Evolutionary conservation across 441 rosid genomes (phyloP), one percentile per base, ranked within the genome.

Genomic region (Omphalea diandra): DNA sequence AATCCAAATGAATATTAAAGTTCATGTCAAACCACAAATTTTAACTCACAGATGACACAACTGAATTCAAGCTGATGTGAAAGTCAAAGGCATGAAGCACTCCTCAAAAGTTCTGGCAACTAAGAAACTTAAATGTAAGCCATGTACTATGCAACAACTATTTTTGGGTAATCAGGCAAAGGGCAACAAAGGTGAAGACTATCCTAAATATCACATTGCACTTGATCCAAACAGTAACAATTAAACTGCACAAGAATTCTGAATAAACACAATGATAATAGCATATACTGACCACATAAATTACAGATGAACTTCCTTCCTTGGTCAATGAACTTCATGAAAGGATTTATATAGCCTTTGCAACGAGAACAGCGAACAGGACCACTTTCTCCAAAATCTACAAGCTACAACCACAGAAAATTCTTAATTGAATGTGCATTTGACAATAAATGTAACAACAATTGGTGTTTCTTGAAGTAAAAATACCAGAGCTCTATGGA

Each of bases 351-450:
- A 69, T 90, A 90, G 67, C 90, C 96, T 81, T 88, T 90, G 83
- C 96, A 90, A 70, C 96, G 96, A 73, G 96, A 86, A 74, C 96
- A 90, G 63, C 96, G 87, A 57, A 90, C 87, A 24, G 96, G 96
- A 72, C 96, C 96, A 70, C 82, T 74, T 73, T 93, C 97, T 61
- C 97, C 98, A 75, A 91, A 91, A 83, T 93, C 97, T 74, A 91
- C 93, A 67, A 89, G 82, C 98, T 90, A 76, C 65, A 69, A 50
- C 26, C 73, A 74, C 55, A 80, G 55, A 60, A 66, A n/a, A 3
- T 20, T 26, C 27, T 5, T n/a, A n/a, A 54, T 53, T 63, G 35
- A 1, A 58, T 33, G 11, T 57, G 33, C 22, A 49, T 24, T 35
- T 49, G 53, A 12, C n/a, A 27, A 26, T 27, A 24, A 61, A 33